These are phyloP conservation scores for Ogataea trehalophila DNA, from an alignment of 805 yeast species.

Conservation along the genomic window DNA sequence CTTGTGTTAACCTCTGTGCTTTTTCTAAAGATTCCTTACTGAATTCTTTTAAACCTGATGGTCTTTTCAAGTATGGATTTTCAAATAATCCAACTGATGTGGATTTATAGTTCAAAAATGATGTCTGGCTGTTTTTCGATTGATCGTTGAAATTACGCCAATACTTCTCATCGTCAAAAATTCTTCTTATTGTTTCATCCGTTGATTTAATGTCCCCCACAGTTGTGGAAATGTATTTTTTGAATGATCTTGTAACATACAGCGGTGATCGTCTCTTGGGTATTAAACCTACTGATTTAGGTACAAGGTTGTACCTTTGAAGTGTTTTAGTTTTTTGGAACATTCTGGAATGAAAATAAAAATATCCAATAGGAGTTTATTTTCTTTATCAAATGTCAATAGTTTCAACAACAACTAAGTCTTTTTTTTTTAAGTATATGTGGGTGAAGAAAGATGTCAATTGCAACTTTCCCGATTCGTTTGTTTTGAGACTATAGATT, in stretches of 20 bases:
- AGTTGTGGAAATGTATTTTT: not conserved
- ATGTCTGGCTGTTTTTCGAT: slow-evolving; percentile 5
- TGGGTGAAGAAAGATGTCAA: too few relatives aligned
- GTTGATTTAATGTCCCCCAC: not conserved
- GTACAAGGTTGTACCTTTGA: not conserved
- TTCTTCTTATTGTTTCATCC: slow-evolving; percentile 34
- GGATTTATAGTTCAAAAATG: slow-evolving; percentile 22
- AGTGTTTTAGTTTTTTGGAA: not conserved
- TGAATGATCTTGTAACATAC: not conserved
- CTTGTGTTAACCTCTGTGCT: slow-evolving; percentile 58
- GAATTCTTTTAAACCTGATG: slow-evolving; percentile 67
- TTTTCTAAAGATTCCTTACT: slow-evolving; percentile 56
- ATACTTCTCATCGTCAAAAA: slow-evolving; percentile 58
- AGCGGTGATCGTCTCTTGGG: not conserved
- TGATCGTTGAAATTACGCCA: slow-evolving; percentile 46
- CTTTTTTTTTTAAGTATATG: too few relatives aligned
- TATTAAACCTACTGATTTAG: not conserved
- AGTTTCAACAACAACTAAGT: too few relatives aligned
- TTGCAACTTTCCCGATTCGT: too few relatives aligned
- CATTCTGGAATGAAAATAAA: not conserved
- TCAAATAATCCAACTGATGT: slow-evolving; percentile 61
- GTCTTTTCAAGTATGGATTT: slow-evolving; percentile 63
- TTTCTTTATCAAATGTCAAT: not conserved
- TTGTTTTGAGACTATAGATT: too few relatives aligned
- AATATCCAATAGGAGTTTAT: not conserved